phyloP scores from a whole-genome alignment of 2,329 filamentous ascomycete genomes.

The Grosmannia clavigera region DNA sequence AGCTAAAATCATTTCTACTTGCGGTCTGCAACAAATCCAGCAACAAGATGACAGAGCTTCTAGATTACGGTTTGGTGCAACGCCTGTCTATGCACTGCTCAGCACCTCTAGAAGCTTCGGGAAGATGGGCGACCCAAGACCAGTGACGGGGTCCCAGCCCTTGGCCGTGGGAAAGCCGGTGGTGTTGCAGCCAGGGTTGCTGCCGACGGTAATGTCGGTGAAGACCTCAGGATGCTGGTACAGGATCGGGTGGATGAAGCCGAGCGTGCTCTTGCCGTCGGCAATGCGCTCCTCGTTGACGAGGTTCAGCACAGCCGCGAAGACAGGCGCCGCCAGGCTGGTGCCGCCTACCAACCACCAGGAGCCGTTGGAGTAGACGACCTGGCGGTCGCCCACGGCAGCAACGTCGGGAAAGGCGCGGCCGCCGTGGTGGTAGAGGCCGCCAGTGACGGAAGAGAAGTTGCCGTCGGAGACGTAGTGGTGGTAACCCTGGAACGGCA shows the following conservation, averaged over 20 bases:
- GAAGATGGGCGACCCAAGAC: constrained; percentile 14
- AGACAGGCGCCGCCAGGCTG: constrained; percentile 42
- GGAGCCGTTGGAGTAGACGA: constrained; percentile 14
- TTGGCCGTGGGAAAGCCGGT: constrained; percentile 17
- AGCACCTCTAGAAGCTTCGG: constrained; percentile 13
- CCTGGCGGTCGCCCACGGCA: constrained; percentile 15
- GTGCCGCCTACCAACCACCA: constrained; percentile 29
- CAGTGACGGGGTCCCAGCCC: constrained; percentile 18
- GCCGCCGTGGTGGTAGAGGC: constrained; percentile 12
- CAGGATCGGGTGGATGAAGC: constrained; percentile 20
- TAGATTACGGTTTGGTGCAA: too few species aligned
- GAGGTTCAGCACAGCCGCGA: constrained; percentile 44
- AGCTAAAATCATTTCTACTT: too few species aligned
- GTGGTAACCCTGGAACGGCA: constrained; percentile 5
- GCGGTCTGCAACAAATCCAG: too few species aligned
- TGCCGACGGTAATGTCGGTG: constrained; percentile 17
- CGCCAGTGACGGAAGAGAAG: constrained; percentile 6
- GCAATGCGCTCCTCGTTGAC: constrained; percentile 48
- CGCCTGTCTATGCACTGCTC: not conserved
- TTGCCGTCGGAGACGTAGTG: not conserved
- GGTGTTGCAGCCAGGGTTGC: constrained; percentile 20
- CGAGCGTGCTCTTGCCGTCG: constrained; percentile 27
- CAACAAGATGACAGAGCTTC: too few species aligned
- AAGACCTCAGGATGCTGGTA: constrained; percentile 19
- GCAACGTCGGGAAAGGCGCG: constrained; percentile 15